Conservation (phyloP, 371 early-diverging fungal genomes). For the Encephalitozoon intestinalis region DNA sequence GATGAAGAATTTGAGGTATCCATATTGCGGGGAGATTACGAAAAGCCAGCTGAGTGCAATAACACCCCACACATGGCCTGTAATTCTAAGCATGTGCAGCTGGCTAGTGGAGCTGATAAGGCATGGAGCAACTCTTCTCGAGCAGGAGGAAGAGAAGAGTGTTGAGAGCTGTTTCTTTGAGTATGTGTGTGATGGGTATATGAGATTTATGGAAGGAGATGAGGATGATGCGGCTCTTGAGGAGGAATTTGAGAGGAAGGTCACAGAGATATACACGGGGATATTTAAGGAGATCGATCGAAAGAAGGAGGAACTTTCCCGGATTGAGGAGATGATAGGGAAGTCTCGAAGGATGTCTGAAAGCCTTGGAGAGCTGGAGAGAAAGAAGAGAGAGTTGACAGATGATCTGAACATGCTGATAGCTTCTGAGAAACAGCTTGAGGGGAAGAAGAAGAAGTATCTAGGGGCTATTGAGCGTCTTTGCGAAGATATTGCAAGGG, state of each 20-base stretch:
- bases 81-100: constrained; percentile 70
- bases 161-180: constrained; percentile 52
- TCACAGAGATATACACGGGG: constrained; percentile 25
- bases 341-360: background rate
- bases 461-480: constrained; percentile 35
- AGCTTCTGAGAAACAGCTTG: constrained; percentile 44
- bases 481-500: constrained; percentile 23
- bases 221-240: constrained; percentile 43
- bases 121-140: background rate
- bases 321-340: constrained; percentile 16
- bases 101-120: constrained; percentile 78
- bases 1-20: constrained; percentile 73
- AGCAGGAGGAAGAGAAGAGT: background rate
- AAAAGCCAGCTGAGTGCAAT: constrained; percentile 72
- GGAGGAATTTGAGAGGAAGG: constrained; percentile 42
- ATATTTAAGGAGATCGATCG: constrained; percentile 28
- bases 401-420: constrained; percentile 54
- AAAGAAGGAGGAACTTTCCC: constrained; percentile 4
- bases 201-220: constrained; percentile 55
- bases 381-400: constrained; percentile 42
- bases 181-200: constrained; percentile 59
- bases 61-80: constrained; percentile 76
- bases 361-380: constrained; percentile 11
- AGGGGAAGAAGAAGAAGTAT: constrained; percentile 55
- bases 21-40: constrained; percentile 74